Evolutionary conservation across 345 rosid species (phyloP).

Genomic region (Anacardium occidentale): DNA sequence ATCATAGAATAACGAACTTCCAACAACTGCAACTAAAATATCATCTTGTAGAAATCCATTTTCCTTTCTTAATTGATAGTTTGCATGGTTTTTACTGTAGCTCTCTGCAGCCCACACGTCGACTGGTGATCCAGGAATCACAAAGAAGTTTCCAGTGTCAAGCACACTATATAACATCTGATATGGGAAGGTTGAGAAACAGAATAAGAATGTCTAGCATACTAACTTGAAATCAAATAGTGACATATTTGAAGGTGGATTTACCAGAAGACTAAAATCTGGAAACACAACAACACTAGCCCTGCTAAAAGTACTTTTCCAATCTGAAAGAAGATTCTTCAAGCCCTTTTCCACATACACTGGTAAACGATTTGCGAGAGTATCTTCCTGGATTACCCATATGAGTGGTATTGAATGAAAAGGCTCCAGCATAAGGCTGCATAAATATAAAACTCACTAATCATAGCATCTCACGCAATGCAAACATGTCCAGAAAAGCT

Average conservation of each 20-base stretch:
- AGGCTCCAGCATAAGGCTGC: constrained; percentile 99
- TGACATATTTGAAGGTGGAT: constrained; percentile 14
- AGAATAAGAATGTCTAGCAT: constrained; percentile 24
- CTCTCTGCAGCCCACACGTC: constrained; percentile 93
- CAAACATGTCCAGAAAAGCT: constrained; percentile 16
- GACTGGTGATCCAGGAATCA: constrained; percentile 84
- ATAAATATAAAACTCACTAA: constrained; percentile 60
- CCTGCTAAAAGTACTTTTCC: constrained; percentile 79
- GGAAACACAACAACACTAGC: constrained; percentile 78
- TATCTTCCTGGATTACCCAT: constrained; percentile 92
- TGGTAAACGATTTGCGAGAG: constrained; percentile 74
- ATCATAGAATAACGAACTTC: constrained; percentile 76
- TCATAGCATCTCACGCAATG: constrained; percentile 36
- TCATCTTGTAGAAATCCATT: constrained; percentile 64
- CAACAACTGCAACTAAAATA: constrained; percentile 74
- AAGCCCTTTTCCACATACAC: constrained; percentile 61
- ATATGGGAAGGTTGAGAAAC: constrained; percentile 35
- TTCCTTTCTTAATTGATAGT: constrained; percentile 54
- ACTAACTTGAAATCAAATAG: not conserved
- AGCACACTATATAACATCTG: constrained; percentile 94
- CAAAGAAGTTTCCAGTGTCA: constrained; percentile 95
- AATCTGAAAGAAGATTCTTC: constrained; percentile 58
- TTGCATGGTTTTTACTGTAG: constrained; percentile 55
- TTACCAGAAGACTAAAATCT: constrained; percentile 81
- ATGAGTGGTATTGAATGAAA: constrained; percentile 81